Evolutionary conservation across 805 yeast genomes (phyloP).

Genomic region (Ogataea paradorogensis): DNA sequence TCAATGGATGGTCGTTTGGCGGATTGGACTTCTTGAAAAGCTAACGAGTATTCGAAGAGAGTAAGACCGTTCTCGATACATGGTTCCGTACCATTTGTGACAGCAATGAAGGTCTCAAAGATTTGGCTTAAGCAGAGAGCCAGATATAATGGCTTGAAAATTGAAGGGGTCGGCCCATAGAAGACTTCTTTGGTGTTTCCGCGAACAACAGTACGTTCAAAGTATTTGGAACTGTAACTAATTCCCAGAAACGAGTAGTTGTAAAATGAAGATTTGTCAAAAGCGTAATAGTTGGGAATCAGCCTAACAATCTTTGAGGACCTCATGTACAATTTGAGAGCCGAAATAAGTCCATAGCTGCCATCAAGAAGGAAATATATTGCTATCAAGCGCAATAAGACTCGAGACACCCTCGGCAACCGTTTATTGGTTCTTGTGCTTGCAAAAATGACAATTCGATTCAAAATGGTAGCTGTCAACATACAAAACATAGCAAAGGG

Average conservation of each 20-base stretch:
- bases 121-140: conserved; percentile 60
- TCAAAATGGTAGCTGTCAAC: conserved; percentile 54
- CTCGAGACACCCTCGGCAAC: conserved; percentile 31
- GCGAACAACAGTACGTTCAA: conserved; percentile 9
- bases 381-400: conserved; percentile 39
- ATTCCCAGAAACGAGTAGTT: conserved; percentile 27
- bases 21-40: conserved; percentile 68
- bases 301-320: conserved; percentile 7
- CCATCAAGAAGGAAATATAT: conserved; percentile 34
- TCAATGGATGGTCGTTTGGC: conserved; percentile 51
- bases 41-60: conserved; percentile 70
- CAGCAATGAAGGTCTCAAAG: conserved; percentile 62
- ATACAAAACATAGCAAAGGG: conserved; percentile 53
- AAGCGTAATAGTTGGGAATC: conserved; percentile 25
- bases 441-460: conserved; percentile 58
- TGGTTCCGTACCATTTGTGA: conserved; percentile 54
- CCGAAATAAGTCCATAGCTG: conserved; percentile 35
- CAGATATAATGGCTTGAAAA: conserved; percentile 57
- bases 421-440: conserved; percentile 42
- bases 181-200: conserved; percentile 20
- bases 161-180: conserved; percentile 44
- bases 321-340: conserved; percentile 28
- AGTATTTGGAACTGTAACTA: conserved; percentile 24
- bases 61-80: conserved; percentile 67
- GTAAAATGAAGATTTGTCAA: conserved; percentile 23